Evolutionary conservation across 495 filamentous ascomycete species (phyloP), one percentile per base, ranked within the genome.

Genomic region (Aspergillus diversus): DNA sequence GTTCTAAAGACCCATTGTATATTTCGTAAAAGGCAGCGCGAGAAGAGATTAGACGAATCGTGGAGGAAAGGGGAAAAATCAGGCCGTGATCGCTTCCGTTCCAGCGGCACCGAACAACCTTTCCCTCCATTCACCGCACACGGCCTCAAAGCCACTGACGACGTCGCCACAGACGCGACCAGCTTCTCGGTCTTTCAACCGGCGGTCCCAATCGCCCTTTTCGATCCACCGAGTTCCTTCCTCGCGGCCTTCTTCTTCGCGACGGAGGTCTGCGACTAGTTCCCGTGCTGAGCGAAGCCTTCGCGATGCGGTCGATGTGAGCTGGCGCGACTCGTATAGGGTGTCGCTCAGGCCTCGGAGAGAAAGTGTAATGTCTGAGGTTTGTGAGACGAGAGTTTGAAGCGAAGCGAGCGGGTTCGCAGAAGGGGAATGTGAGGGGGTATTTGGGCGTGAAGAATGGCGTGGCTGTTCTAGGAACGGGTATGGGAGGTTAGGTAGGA

Each of bases 241-340:
- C 67, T 97, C 93, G 37, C 85, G 84, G 32, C 86, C 80, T 70
- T 97, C 93, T 57, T 90, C 85, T 67, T 98, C 95, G 31, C 85
- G 85, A 42, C 88, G 83, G 77, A 97, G 85, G 67, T 97, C 93
- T 0, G 87, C 86, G 3, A 97, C 90, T 37, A 92, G 83, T 68
- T 94, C 92, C 55, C 87, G 88, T 1, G 90, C 91, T 35, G 84
- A 88, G 56, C 88, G 83, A 34, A 98, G 78, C 34, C 90, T 79
- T 34, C 95, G 82, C 5, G 89, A 87, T 11, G 95, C 95, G 0
- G 87, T 87, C 1, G 87, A 87, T 1, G 90, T 93, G 0, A 90
- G 87, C 71, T 99, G 95, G 4, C 92, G 86, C n/a, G 87, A 89
- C 87, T 97, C 96, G 74, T 98, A 93, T 21, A 98, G 81, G 0